phyloP scores from a whole-genome alignment of 305 asterid genomes.

The Rubia peregrina region DNA sequence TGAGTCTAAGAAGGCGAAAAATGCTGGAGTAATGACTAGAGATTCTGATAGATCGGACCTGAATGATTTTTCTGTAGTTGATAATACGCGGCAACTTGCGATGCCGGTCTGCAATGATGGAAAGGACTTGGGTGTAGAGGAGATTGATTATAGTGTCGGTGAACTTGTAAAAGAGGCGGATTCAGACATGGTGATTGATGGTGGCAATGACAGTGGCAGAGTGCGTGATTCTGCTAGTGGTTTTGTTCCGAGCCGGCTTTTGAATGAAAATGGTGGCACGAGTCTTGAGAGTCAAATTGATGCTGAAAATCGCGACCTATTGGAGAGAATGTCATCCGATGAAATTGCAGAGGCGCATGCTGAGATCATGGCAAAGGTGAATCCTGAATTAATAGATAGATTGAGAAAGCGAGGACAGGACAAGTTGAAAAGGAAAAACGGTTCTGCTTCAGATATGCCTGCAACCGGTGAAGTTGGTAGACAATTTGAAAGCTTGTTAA shows the following conservation, averaged over 20 bases:
- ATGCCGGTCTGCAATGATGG: constrained; percentile 21
- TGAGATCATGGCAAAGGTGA: constrained; percentile 66
- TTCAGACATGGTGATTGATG: constrained; percentile 22
- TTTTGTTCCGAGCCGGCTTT: constrained; percentile 26
- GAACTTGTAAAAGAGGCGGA: constrained; percentile 22
- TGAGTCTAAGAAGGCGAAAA: constrained; percentile 15
- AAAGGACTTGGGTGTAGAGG: constrained; percentile 17
- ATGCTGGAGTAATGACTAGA: constrained; percentile 19
- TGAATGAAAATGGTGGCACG: constrained; percentile 25
- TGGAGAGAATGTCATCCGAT: constrained; percentile 64
- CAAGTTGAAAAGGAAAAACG: constrained; percentile 49
- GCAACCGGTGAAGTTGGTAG: constrained; percentile 30
- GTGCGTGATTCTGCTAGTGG: constrained; percentile 22
- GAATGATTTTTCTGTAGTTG: constrained; percentile 12
- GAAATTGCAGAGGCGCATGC: constrained; percentile 86
- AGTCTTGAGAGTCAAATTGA: constrained; percentile 70
- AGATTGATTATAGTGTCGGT: constrained; percentile 15
- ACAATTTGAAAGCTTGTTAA: constrained; percentile 22
- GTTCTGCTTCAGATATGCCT: constrained; percentile 27
- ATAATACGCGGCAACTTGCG: constrained; percentile 13
- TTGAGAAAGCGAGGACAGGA: constrained; percentile 55
- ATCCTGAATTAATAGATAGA: constrained; percentile 49
- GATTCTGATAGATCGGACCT: constrained; percentile 20
- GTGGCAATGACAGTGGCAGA: constrained; percentile 13
- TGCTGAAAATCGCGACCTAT: constrained; percentile 60